phyloP scores from a whole-genome alignment of 129 eudicot genomes.

The Chrysanthemum makinoi region DNA sequence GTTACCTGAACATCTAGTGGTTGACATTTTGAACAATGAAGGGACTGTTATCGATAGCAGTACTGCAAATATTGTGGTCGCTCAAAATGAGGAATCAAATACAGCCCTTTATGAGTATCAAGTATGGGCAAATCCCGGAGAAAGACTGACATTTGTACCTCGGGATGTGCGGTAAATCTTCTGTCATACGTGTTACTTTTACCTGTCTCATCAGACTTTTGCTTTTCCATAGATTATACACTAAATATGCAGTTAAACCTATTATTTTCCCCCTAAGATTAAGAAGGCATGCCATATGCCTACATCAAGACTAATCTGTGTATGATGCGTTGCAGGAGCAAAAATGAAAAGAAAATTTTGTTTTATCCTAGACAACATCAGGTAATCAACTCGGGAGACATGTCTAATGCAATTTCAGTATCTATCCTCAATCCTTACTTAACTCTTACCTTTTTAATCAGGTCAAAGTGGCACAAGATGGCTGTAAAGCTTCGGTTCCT shows the following conservation, averaged over 20 bases:
- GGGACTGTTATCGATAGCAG: conserved; percentile 49
- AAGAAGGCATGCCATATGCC: neutral
- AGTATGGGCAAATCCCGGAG: conserved; percentile 83
- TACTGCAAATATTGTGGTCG: conserved; percentile 40
- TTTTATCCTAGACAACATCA: conserved; percentile 82
- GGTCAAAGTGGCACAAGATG: conserved; percentile 66
- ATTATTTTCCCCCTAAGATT: no score
- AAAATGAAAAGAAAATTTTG: conserved; percentile 48
- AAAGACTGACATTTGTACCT: conserved; percentile 69
- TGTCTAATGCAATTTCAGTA: conserved; percentile 18
- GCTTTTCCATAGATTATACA: neutral
- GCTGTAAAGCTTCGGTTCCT: conserved; percentile 77
- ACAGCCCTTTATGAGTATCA: conserved; percentile 63
- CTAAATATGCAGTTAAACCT: no score
- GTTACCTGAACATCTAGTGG: conserved; percentile 49
- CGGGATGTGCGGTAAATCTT: conserved; percentile 59
- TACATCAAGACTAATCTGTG: conserved; percentile 25
- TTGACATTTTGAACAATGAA: conserved; percentile 52
- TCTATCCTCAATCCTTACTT: neutral
- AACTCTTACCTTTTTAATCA: conserved; percentile 28
- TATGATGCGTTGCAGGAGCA: conserved; percentile 46
- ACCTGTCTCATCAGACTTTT: neutral
- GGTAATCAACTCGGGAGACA: conserved; percentile 38
- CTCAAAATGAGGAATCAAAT: conserved; percentile 39
- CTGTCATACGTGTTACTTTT: neutral